Conservation (phyloP, 2,329 filamentous ascomycete genomes). For the Capronia epimyces region DNA sequence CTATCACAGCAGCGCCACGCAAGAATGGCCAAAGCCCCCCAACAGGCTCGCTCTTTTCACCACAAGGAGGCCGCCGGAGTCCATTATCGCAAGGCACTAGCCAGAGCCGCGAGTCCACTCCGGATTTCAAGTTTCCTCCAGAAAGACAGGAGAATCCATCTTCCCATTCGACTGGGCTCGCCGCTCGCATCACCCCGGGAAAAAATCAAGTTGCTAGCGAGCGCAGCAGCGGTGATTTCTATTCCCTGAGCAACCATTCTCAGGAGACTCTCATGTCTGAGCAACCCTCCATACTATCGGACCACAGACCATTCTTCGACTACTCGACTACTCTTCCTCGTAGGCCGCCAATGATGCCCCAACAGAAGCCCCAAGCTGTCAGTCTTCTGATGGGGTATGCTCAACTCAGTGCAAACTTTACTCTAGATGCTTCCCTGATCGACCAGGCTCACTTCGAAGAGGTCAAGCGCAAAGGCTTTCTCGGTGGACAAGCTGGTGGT, state of each 20-base stretch:
- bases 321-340: conserved; percentile 50
- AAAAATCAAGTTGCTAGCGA: conserved; percentile 68
- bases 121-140: conserved; percentile 55
- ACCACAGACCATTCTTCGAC: conserved; percentile 26
- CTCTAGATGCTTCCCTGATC: conserved; percentile 82
- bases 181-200: conserved; percentile 2
- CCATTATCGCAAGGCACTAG: conserved; percentile 30
- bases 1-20: conserved; percentile 1
- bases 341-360: conserved; percentile 31
- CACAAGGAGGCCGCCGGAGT: conserved; percentile 16
- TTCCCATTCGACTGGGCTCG: not conserved
- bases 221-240: conserved; percentile 89
- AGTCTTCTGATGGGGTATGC: conserved; percentile 97
- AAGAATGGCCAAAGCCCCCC: conserved; percentile 10
- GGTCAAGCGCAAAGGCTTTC: conserved; percentile 87
- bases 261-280: conserved; percentile 90
- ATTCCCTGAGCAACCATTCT: conserved; percentile 90
- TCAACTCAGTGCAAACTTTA: conserved; percentile 88
- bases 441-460: conserved; percentile 88
- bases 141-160: conserved; percentile 32
- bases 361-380: conserved; percentile 54
- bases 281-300: conserved; percentile 52
- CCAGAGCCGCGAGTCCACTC: conserved; percentile 39
- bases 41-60: conserved; percentile 13
- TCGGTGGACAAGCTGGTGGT: conserved; percentile 74